These are phyloP conservation scores for Aspergillus tubingensis DNA, from an alignment of 2,329 filamentous ascomycete species.

Conservation along the genomic window DNA sequence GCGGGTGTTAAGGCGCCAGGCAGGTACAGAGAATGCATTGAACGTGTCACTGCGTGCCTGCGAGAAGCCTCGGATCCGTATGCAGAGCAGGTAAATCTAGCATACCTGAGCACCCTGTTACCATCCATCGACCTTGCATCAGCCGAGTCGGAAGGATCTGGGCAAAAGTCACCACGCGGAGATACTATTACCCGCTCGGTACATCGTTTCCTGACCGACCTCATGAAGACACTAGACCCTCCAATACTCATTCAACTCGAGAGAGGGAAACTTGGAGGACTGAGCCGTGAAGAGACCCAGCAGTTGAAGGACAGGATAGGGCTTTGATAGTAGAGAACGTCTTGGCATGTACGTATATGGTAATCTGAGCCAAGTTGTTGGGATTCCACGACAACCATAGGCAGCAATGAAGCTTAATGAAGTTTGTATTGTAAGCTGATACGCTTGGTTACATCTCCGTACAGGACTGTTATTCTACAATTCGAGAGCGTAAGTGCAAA, in stretches of 20 bases:
- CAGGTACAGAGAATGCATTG: constrained; percentile 48
- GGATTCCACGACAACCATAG: not conserved
- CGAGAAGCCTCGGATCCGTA: constrained; percentile 38
- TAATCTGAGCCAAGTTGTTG: not conserved
- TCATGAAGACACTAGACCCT: constrained; percentile 46
- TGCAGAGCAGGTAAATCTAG: constrained; percentile 20
- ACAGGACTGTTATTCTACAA: constrained; percentile 5
- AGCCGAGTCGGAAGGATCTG: constrained; percentile 30
- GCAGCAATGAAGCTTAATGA: not conserved
- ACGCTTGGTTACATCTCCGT: not conserved
- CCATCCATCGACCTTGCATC: constrained; percentile 16
- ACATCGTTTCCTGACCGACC: constrained; percentile 43
- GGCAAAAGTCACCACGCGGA: constrained; percentile 33
- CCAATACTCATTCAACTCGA: constrained; percentile 58
- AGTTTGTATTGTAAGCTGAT: not conserved
- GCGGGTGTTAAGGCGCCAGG: constrained; percentile 37
- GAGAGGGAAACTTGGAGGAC: constrained; percentile 44
- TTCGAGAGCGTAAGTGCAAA: not conserved
- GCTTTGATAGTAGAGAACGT: constrained; percentile 11
- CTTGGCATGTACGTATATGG: not conserved
- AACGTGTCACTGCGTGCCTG: constrained; percentile 45
- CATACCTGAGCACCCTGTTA: constrained; percentile 22
- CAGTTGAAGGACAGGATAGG: constrained; percentile 36
- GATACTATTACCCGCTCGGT: constrained; percentile 43
- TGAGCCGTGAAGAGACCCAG: constrained; percentile 41